Base-by-base conservation (phyloP, 805 yeast genomes). In the Diddensiella santjacobensis region DNA sequence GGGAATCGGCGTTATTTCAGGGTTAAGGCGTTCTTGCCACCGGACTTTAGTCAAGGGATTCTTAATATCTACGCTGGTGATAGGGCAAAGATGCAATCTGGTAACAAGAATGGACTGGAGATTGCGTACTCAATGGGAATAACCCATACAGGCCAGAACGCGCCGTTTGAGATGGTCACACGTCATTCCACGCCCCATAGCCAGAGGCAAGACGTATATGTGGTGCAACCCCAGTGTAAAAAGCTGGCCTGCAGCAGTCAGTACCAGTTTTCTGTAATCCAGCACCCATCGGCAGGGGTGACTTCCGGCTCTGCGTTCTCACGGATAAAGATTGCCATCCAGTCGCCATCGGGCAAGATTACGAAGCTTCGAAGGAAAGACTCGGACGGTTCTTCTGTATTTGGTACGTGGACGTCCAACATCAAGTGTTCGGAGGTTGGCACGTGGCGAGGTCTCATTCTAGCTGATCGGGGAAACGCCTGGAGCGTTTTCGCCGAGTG, bases 401-500 rank as follows among this genome's bases (percentile, higher is more conserved):
- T 42, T 40, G 68, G 65, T 0, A 63, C 73, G 0, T 87, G 83
- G 80, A 83, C 77, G 51, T 62, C 77, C n/a, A 71, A 74, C 37
- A 69, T 84, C 20, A 76, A 77, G 49, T 72, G 87, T 48, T 76
- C 74, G 52, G 96, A 90, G 61, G 63, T 68, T 1, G 99, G 99
- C 2, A 63, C 75, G 15, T 93, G 96, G 87, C 75, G 90, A 49
- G 91, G 88, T 1, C 74, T 90, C 41, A 87, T 87, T 0, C 78
- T 84, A 35, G 83, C 87, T 6, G 91, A 87, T 53, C 78, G 81
- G 36, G 87, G 86, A 3, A 74, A 75, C 47, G 82, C 88, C 46
- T 87, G 96, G 87, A 84, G 88, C 58, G 87, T 86, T 2, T 88
- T 87, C 67, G 89, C 95, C 11, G 96, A 89, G 65, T 91, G 99